Conservation (phyloP, 345 rosid species). For the Cardamine chenopodiifolia region DNA sequence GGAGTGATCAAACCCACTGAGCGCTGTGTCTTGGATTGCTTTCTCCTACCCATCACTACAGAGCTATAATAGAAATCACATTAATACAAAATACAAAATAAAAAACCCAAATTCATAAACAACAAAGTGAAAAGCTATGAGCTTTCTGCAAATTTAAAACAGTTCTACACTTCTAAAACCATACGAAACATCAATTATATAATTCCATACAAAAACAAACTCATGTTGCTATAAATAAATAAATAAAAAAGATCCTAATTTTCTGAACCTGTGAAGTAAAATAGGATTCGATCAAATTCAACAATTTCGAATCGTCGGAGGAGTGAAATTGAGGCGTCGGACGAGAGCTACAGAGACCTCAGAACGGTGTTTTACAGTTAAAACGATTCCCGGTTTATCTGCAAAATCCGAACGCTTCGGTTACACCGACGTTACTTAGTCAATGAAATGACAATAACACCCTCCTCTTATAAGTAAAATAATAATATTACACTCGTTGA, state of each 20-base stretch:
- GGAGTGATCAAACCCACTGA: constrained; percentile 55
- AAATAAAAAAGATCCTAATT: neutral
- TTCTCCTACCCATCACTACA: constrained; percentile 83
- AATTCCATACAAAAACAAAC: constrained; percentile 5
- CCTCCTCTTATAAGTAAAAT: neutral
- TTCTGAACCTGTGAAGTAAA: constrained; percentile 32
- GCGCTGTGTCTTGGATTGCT: constrained; percentile 76
- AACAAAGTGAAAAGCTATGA: neutral
- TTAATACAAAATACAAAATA: constrained; percentile 3
- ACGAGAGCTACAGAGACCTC: neutral
- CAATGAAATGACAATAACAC: neutral
- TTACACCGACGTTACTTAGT: constrained; percentile 24
- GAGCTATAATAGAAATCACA: constrained; percentile 25
- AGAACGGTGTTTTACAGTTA: neutral
- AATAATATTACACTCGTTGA: neutral
- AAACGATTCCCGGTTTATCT: constrained; percentile 34
- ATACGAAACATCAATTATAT: neutral
- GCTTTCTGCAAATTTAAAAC: neutral
- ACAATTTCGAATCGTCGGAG: constrained; percentile 9
- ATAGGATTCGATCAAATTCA: neutral
- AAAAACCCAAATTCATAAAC: neutral
- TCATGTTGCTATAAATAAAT: neutral
- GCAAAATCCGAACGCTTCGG: constrained; percentile 6
- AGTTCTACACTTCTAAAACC: neutral
- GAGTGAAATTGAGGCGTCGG: constrained; percentile 39